Evolutionary conservation across 2,329 filamentous ascomycete species (phyloP).

Genomic region (Fusarium humuli): DNA sequence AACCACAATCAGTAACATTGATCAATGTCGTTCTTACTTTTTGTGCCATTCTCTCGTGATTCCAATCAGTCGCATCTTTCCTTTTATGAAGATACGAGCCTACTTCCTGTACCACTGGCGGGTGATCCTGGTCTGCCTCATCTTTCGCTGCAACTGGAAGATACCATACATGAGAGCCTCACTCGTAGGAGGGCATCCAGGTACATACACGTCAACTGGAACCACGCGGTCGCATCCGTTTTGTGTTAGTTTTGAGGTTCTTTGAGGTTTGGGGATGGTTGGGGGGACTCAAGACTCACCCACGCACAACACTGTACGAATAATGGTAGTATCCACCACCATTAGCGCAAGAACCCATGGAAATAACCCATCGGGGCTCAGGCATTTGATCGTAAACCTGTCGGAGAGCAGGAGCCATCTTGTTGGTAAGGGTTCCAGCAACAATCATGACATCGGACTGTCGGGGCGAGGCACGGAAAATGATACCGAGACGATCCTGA

Average conservation of each 20-base stretch:
- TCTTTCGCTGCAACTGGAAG: constrained; percentile 82
- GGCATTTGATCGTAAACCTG: constrained; percentile 98
- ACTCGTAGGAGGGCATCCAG: constrained; percentile 74
- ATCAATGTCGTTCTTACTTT: background rate
- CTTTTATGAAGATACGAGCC: background rate
- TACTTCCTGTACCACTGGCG: constrained; percentile 71
- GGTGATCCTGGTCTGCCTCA: constrained; percentile 69
- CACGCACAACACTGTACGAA: constrained; percentile 62
- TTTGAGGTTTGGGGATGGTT: too few species aligned
- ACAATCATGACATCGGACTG: constrained; percentile 96
- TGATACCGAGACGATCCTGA: constrained; percentile 88
- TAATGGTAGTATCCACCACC: constrained; percentile 91
- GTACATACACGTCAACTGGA: constrained; percentile 84
- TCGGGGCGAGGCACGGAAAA: constrained; percentile 88
- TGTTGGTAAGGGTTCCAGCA: constrained; percentile 92
- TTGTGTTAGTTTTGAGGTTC: too few species aligned
- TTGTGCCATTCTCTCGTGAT: background rate
- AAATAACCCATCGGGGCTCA: constrained; percentile 86
- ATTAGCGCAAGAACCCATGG: constrained; percentile 87
- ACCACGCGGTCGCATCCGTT: constrained; percentile 64
- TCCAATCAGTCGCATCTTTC: background rate
- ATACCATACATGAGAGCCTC: constrained; percentile 76
- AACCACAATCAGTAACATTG: background rate
- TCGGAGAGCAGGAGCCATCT: constrained; percentile 91
- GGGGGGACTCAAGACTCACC: too few species aligned